phyloP scores from a whole-genome alignment of 345 rosid species.

The Populus davidiana region DNA sequence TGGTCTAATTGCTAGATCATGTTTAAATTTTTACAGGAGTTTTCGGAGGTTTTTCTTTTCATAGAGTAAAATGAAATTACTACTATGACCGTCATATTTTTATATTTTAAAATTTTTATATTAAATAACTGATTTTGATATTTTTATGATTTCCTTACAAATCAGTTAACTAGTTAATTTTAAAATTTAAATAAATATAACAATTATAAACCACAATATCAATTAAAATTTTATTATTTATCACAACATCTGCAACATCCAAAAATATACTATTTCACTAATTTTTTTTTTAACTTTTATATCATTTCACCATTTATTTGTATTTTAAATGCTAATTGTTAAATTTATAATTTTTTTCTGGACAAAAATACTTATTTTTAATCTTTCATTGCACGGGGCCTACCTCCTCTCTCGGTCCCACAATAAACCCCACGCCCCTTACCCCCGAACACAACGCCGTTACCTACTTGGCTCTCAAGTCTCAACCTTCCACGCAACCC shows the following conservation, averaged over 20 bases:
- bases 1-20: rapidly evolving
- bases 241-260: too few relatives aligned
- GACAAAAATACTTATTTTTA: background rate
- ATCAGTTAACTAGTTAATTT: rapidly evolving
- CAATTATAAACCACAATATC: too few relatives aligned
- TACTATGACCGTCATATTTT: rapidly evolving
- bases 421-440: slow-evolving; percentile 8
- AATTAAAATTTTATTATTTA: too few relatives aligned
- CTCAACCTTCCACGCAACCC: slow-evolving; percentile 13
- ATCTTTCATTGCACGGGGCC: slow-evolving; percentile 14
- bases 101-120: too few relatives aligned
- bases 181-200: too few relatives aligned
- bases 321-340: too few relatives aligned
- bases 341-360: background rate
- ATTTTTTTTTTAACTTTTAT: too few relatives aligned
- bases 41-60: rapidly evolving
- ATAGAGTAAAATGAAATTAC: rapidly evolving
- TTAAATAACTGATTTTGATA: rapidly evolving
- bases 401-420: slow-evolving; percentile 17
- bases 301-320: too few relatives aligned
- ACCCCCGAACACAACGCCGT: slow-evolving; percentile 32
- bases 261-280: too few relatives aligned
- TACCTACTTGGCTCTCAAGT: slow-evolving; percentile 2
- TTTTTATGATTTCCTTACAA: too few relatives aligned
- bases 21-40: too few relatives aligned